Percentiles rank a stretch among this genome's conserved stretches.
These are phyloP conservation scores for Hawksworthiomyces lignivorus DNA, from an alignment of 2,329 filamentous ascomycete genomes.

Conservation along the genomic window DNA sequence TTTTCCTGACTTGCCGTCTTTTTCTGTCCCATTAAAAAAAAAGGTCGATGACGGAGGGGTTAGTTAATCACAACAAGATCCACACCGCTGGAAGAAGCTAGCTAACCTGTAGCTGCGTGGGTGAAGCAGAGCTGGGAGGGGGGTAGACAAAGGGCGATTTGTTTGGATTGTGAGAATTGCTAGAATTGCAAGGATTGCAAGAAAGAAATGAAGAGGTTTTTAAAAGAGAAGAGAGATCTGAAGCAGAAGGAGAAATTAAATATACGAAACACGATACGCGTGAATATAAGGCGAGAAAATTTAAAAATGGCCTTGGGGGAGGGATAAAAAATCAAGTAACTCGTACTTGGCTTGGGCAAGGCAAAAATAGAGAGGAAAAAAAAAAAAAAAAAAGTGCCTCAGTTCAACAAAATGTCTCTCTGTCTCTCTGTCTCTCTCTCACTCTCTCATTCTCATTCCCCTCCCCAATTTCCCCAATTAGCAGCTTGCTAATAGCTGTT, in stretches of 20 bases:
- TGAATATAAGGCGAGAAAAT: not conserved
- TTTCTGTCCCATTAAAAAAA: too few relatives aligned
- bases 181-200: too few relatives aligned
- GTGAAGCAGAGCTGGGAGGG: too few relatives aligned
- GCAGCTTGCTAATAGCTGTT: too few relatives aligned
- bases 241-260: too few relatives aligned
- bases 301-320: not conserved
- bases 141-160: too few relatives aligned
- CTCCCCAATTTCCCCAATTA: constrained; percentile 5
- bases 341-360: too few relatives aligned
- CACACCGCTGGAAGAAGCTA: constrained; percentile 5
- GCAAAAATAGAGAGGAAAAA: not conserved
- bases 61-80: constrained; percentile 6
- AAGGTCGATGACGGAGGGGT: constrained; percentile 13
- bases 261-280: too few relatives aligned
- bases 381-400: constrained; percentile 7
- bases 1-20: not conserved
- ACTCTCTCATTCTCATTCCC: too few relatives aligned
- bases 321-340: not conserved
- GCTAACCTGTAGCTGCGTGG: constrained; percentile 2
- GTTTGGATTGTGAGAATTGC: too few relatives aligned
- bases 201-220: too few relatives aligned
- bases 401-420: constrained; percentile 1
- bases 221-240: too few relatives aligned
- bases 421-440: not conserved